These are phyloP conservation scores for Paradendryphiella salina DNA, from an alignment of 2,329 filamentous ascomycete species.

Conservation along the genomic window DNA sequence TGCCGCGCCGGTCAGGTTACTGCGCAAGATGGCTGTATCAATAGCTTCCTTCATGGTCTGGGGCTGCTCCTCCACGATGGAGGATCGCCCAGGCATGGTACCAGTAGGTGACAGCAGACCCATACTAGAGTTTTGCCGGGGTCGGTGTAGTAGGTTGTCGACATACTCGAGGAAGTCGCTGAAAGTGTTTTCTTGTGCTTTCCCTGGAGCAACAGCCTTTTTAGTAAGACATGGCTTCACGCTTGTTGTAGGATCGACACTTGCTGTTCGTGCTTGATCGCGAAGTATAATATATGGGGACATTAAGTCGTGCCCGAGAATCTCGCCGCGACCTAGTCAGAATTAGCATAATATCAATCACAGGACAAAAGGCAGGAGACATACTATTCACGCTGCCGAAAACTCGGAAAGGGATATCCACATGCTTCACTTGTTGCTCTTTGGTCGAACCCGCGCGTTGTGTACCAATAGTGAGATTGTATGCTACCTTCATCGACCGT, in stretches of 20 bases:
- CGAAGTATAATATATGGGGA: conserved; percentile 86
- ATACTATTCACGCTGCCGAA: conserved; percentile 84
- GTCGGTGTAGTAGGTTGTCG: conserved; percentile 53
- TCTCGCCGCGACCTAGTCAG: conserved; percentile 68
- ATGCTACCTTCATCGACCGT: conserved; percentile 90
- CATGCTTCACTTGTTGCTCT: conserved; percentile 79
- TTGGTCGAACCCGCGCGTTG: conserved; percentile 78
- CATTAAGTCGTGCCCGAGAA: conserved; percentile 92
- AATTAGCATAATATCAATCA: conserved; percentile 21
- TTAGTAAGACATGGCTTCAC: conserved; percentile 21
- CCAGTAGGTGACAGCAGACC: conserved; percentile 75
- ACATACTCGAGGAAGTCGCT: conserved; percentile 47
- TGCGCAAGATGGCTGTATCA: conserved; percentile 82
- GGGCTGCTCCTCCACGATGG: conserved; percentile 62
- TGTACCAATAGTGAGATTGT: conserved; percentile 88
- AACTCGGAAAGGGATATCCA: conserved; percentile 90
- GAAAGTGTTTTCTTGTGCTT: conserved; percentile 51
- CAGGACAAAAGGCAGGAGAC: conserved; percentile 10
- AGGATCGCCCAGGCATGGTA: conserved; percentile 49
- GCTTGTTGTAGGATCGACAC: conserved; percentile 33
- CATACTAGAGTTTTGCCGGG: conserved; percentile 40
- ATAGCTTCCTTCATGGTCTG: conserved; percentile 80
- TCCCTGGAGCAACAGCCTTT: conserved; percentile 21
- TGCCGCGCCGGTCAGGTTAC: conserved; percentile 61
- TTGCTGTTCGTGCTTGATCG: conserved; percentile 68